A percentile compares a stretch with the other conserved stretches of the same genome.
These are phyloP conservation scores for Monosporascus sp. DNA, from an alignment of 2,329 filamentous ascomycete genomes.

Conservation along the genomic window DNA sequence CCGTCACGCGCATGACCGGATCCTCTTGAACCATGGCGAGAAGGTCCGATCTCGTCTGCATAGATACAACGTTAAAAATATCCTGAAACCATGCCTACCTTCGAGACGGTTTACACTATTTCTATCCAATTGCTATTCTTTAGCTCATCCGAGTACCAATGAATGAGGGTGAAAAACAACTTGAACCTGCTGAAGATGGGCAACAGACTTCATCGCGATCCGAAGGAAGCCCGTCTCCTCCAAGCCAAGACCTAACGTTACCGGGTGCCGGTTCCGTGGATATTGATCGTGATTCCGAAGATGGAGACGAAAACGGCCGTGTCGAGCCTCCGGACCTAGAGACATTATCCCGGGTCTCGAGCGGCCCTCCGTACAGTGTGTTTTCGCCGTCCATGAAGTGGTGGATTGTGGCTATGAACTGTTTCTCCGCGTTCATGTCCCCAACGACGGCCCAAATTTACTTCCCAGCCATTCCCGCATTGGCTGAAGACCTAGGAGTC, in stretches of 20 bases:
- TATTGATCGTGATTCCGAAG: slow-evolving; percentile 7
- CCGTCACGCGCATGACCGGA: background rate
- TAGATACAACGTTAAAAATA: background rate
- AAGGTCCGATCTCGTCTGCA: background rate
- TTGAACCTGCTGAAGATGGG: slow-evolving; percentile 1
- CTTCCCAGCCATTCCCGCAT: slow-evolving; percentile 37
- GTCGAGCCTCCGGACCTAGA: slow-evolving; percentile 24
- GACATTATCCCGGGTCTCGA: slow-evolving; percentile 29
- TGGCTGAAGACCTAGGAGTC: slow-evolving; percentile 35
- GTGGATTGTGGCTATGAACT: slow-evolving; percentile 51
- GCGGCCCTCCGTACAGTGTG: slow-evolving; percentile 36
- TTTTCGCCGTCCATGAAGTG: slow-evolving; percentile 39
- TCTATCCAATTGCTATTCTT: background rate
- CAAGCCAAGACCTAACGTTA: slow-evolving; percentile 9
- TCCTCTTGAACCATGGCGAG: background rate
- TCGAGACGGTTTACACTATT: background rate
- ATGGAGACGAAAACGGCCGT: slow-evolving; percentile 7
- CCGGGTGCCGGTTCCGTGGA: slow-evolving; percentile 5
- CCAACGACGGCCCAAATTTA: slow-evolving; percentile 58
- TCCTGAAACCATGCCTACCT: background rate
- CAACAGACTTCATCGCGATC: background rate
- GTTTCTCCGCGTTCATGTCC: slow-evolving; percentile 49
- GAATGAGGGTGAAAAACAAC: slow-evolving; percentile 11
- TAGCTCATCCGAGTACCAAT: slow-evolving; percentile 5
- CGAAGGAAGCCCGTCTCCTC: background rate